Base-by-base conservation (phyloP, 495 filamentous ascomycete species). In the Viridothelium virens region DNA sequence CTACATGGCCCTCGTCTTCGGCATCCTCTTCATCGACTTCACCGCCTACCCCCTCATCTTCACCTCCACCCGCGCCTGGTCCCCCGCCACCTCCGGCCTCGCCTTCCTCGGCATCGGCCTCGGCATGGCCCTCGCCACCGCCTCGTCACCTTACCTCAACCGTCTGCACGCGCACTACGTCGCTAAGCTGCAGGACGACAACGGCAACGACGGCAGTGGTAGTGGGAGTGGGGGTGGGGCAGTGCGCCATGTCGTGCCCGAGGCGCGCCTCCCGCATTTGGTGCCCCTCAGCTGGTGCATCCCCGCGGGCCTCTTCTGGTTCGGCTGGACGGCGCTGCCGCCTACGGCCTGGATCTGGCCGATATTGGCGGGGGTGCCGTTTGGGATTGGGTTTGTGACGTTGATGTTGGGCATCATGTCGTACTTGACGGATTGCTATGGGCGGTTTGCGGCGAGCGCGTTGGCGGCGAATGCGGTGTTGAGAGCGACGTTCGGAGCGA, bases 361-460 rank as follows among this genome's bases (percentile, higher is more conserved):
- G 34, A 66, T 73, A 1, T 34, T 74, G 2, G 68, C 72, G 0
- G 68, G 65, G 12, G 63, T 71, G 3, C 68, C 66, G 2, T 69
- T 71, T 56, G 72, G 72, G 2, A 62, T 64, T n/a, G 72, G 71
- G 18, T 39, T 69, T 3, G 64, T 73, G 38, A 69, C 69, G 14
- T 69, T 73, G 36, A 33, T 69, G 33, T 68, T 82, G 66, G 79
- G 80, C 3, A 76, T 86, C 56, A 86, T 36, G 56, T 9, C 81
- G 66, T 87, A 87, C 68, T 79, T 87, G 71, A 81, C 87, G 67
- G 84, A 88, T 59, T 79, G 81, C 38, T 89, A 88, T 65, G 71
- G 80, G 69, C 78, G 81, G 78, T 77, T 81, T 48, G 81, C 83
- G 47, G 82, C 82, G 69, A 71, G 67, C n/a, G 81, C 79, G 11